Conservation (phyloP, 208 protist genomes). For the Porcisia deanei region DNA sequence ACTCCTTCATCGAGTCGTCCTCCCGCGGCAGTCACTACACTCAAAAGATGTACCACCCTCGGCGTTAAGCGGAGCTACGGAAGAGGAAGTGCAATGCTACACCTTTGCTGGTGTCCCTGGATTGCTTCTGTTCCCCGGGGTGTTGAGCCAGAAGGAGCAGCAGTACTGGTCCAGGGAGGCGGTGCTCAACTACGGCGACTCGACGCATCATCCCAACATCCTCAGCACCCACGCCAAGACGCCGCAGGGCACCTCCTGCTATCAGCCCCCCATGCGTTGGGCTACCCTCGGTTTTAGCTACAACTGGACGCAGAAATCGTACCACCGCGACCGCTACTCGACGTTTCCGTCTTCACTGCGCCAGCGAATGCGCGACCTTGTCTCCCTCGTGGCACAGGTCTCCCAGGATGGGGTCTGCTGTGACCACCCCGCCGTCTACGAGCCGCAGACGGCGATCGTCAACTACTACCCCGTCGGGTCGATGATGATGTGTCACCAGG, state of each 20-base stretch:
- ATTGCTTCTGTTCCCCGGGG: constrained; percentile 60
- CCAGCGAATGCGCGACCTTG: constrained; percentile 46
- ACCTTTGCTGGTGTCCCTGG: constrained; percentile 76
- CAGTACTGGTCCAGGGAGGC: constrained; percentile 52
- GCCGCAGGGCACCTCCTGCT: constrained; percentile 55
- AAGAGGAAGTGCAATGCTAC: constrained; percentile 44
- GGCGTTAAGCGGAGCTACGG: too few relatives aligned
- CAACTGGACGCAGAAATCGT: constrained; percentile 84
- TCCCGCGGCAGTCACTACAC: background rate
- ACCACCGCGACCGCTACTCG: constrained; percentile 54
- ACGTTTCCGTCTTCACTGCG: constrained; percentile 54
- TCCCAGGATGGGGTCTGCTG: constrained; percentile 37
- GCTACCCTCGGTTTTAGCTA: constrained; percentile 89
- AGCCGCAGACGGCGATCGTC: constrained; percentile 88
- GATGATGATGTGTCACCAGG: constrained; percentile 92
- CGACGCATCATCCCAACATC: constrained; percentile 70
- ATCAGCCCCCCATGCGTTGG: constrained; percentile 89
- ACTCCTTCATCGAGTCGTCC: constrained; percentile 35
- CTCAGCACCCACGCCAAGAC: constrained; percentile 77
- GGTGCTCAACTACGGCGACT: constrained; percentile 66
- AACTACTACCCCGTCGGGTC: constrained; percentile 89
- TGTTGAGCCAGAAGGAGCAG: constrained; percentile 57
- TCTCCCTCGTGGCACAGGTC: constrained; percentile 40
- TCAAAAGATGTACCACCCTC: background rate
- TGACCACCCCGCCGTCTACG: constrained; percentile 40